A percentile compares a stretch with the other conserved stretches of the same genome.
Conservation (phyloP, 2,329 filamentous ascomycete genomes). For the Aspergillus unguis region DNA sequence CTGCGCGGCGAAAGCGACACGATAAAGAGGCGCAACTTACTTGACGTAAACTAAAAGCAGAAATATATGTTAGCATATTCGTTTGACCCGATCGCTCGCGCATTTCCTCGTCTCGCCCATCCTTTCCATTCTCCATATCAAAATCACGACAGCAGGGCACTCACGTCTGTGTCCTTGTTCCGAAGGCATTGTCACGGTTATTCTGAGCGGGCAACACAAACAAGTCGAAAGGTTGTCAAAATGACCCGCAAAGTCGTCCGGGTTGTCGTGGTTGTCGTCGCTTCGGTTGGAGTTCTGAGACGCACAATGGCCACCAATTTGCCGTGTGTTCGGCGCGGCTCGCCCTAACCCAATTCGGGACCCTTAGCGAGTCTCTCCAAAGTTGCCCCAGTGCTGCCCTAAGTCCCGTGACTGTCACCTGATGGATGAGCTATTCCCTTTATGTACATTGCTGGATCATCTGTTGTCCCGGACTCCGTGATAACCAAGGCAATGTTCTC, state of each 20-base stretch:
- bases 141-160: slow-evolving; percentile 41
- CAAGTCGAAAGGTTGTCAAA: slow-evolving; percentile 42
- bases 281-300: slow-evolving; percentile 33
- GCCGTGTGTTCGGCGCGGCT: slow-evolving; percentile 34
- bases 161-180: slow-evolving; percentile 86
- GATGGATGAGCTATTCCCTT: slow-evolving; percentile 15
- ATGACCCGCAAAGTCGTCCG: slow-evolving; percentile 42
- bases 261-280: slow-evolving; percentile 44
- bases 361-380: slow-evolving; percentile 32
- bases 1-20: slow-evolving; percentile 19
- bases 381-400: slow-evolving; percentile 30
- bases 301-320: slow-evolving; percentile 39
- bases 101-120: not conserved
- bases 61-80: slow-evolving; percentile 31
- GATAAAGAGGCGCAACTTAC: slow-evolving; percentile 56
- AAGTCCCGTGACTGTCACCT: slow-evolving; percentile 18
- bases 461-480: slow-evolving; percentile 12
- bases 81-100: not conserved
- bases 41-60: slow-evolving; percentile 73
- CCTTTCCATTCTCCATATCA: slow-evolving; percentile 4
- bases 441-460: slow-evolving; percentile 10
- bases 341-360: slow-evolving; percentile 36
- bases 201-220: slow-evolving; percentile 42
- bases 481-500: slow-evolving; percentile 11
- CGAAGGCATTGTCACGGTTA: slow-evolving; percentile 74